A percentile compares a stretch with the other conserved stretches of the same genome.
phyloP scores from a whole-genome alignment of 2,329 filamentous ascomycete species.

The Alternaria solani region DNA sequence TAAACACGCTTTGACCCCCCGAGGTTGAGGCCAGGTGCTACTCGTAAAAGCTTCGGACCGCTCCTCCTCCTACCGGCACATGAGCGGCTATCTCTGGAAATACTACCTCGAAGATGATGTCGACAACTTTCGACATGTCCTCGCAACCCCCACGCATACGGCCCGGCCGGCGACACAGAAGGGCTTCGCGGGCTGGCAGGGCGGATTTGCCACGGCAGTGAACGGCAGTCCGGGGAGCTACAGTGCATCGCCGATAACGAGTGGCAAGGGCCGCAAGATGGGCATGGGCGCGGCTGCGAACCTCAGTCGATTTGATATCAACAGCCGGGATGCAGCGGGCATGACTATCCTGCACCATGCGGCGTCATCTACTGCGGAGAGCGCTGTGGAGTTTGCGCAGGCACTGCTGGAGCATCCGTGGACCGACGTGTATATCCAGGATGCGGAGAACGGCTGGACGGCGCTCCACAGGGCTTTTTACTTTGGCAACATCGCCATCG shows the following conservation, averaged over 20 bases:
- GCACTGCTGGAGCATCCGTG: constrained; percentile 82
- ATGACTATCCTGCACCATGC: constrained; percentile 86
- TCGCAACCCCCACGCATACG: constrained; percentile 74
- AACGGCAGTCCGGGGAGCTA: constrained; percentile 58
- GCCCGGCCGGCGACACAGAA: constrained; percentile 65
- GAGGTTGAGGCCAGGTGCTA: constrained; percentile 91
- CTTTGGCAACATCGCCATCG: constrained; percentile 85
- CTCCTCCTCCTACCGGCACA: constrained; percentile 61
- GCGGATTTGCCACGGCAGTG: constrained; percentile 42
- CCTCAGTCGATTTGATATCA: constrained; percentile 74
- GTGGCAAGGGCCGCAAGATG: constrained; percentile 46
- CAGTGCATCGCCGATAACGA: constrained; percentile 56
- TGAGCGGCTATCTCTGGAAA: constrained; percentile 98
- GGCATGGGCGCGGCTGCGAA: constrained; percentile 40
- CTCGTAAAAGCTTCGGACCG: constrained; percentile 62
- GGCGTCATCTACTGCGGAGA: constrained; percentile 75
- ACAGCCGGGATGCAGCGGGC: constrained; percentile 81
- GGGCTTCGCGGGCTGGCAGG: constrained; percentile 48
- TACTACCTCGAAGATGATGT: constrained; percentile 97
- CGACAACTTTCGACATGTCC: constrained; percentile 88
- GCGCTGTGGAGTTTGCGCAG: constrained; percentile 76
- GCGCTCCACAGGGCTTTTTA: constrained; percentile 91
- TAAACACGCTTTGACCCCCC: constrained; percentile 87
- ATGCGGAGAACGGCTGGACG: constrained; percentile 95
- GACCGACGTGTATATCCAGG: constrained; percentile 85